Percentiles rank a stretch among this genome's conserved stretches.
Conservation (phyloP, 2,329 filamentous ascomycete species). For the Fusarium multiceps region DNA sequence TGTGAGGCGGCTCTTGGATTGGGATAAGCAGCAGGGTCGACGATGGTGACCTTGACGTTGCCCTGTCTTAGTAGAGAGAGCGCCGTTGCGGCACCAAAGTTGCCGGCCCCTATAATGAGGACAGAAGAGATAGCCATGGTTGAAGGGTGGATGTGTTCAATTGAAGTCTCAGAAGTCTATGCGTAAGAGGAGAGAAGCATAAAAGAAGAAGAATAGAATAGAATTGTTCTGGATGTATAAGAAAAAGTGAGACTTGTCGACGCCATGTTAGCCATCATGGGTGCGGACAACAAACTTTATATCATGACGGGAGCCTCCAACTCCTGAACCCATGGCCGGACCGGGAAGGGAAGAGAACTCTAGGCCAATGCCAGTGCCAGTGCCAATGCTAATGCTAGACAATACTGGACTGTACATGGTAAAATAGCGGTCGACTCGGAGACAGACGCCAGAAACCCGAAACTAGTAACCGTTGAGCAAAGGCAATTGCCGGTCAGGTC, state of each 20-base stretch:
- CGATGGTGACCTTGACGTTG: constrained; percentile 48
- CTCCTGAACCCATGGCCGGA: constrained; percentile 30
- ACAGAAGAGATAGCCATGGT: constrained; percentile 40
- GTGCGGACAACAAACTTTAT: constrained; percentile 40
- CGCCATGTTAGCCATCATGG: constrained; percentile 17
- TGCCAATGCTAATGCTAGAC: not conserved
- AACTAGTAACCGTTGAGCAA: constrained; percentile 35
- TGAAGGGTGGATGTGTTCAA: constrained; percentile 9
- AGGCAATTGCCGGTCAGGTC: constrained; percentile 28
- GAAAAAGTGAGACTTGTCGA: constrained; percentile 34
- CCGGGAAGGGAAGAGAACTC: constrained; percentile 28
- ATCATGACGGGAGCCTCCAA: constrained; percentile 26
- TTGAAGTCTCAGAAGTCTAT: constrained; percentile 28
- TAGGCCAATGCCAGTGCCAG: constrained; percentile 15
- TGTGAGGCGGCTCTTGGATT: constrained; percentile 59
- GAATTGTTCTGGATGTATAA: constrained; percentile 13
- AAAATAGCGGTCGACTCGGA: constrained; percentile 44
- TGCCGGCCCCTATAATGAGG: constrained; percentile 57
- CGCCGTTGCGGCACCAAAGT: constrained; percentile 58
- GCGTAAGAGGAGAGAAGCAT: not conserved
- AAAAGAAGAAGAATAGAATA: not conserved
- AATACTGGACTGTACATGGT: not conserved
- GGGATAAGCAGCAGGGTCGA: constrained; percentile 52
- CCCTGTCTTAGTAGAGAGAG: constrained; percentile 49
- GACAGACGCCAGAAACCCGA: constrained; percentile 36